A percentile compares a stretch with the other conserved stretches of the same genome.
phyloP scores from a whole-genome alignment of 768 basidiomycete species.

The Russula vinacea region DNA sequence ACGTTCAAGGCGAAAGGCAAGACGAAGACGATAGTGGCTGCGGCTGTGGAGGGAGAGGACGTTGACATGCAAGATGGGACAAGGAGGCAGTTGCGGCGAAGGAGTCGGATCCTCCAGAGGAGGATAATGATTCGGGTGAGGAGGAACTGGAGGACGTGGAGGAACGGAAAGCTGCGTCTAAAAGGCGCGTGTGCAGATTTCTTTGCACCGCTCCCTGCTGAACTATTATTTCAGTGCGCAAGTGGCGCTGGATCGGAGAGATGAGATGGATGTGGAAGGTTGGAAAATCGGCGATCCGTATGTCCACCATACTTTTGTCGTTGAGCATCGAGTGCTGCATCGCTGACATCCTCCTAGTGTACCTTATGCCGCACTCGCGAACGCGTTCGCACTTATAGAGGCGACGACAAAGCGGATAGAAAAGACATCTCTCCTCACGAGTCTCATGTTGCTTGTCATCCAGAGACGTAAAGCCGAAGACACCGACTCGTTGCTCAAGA shows the following conservation, averaged over 20 bases:
- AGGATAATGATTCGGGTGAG: constrained; percentile 40
- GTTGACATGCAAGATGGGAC: constrained; percentile 25
- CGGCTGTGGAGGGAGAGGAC: constrained; percentile 19
- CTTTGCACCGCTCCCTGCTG: not conserved
- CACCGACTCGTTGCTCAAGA: constrained; percentile 72
- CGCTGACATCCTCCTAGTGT: constrained; percentile 49
- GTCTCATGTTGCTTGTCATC: constrained; percentile 87
- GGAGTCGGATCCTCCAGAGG: constrained; percentile 30
- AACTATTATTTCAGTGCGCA: constrained; percentile 55
- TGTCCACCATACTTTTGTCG: constrained; percentile 37
- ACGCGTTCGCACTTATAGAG: constrained; percentile 86
- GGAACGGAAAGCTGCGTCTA: constrained; percentile 55
- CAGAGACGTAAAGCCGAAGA: constrained; percentile 77
- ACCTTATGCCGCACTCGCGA: constrained; percentile 89
- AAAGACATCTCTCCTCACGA: constrained; percentile 84
- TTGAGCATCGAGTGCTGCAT: constrained; percentile 5
- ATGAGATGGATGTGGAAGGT: constrained; percentile 72
- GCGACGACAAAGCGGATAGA: constrained; percentile 93
- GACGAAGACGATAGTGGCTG: constrained; percentile 17
- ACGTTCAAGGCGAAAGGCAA: constrained; percentile 24
- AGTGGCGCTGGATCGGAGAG: constrained; percentile 54
- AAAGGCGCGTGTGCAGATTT: constrained; percentile 48
- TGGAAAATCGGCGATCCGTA: constrained; percentile 87
- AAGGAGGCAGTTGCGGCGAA: constrained; percentile 33
- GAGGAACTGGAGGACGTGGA: constrained; percentile 42